phyloP scores from a whole-genome alignment of 352 stramenopile species.

The Thalassiosira hispida region DNA sequence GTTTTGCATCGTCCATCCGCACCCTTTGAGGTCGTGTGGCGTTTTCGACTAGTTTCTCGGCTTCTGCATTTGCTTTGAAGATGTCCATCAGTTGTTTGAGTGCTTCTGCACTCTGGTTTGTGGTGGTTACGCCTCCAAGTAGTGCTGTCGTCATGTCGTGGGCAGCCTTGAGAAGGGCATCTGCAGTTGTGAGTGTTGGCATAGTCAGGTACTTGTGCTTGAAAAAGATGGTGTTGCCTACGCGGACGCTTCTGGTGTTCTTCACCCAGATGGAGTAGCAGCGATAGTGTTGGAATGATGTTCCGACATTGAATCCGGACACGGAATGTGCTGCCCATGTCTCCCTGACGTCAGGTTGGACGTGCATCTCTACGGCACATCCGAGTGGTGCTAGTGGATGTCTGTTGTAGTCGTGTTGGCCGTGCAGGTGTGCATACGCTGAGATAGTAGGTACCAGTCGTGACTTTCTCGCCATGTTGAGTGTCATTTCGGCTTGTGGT shows the following conservation, averaged over 20 bases:
- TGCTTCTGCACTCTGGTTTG: not conserved
- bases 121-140: not conserved
- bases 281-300: slow-evolving; percentile 56
- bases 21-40: slow-evolving; percentile 8
- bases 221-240: slow-evolving; percentile 39
- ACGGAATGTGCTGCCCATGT: slow-evolving; percentile 41
- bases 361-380: slow-evolving; percentile 46
- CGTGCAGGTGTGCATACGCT: slow-evolving; percentile 10
- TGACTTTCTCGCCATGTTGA: slow-evolving; percentile 57
- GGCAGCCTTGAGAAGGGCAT: slow-evolving; percentile 14
- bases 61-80: slow-evolving; percentile 1
- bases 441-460: slow-evolving; percentile 46
- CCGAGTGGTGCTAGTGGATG: slow-evolving; percentile 36
- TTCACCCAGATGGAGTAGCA: slow-evolving; percentile 43
- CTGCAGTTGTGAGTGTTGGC: slow-evolving; percentile 14
- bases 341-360: slow-evolving; percentile 23
- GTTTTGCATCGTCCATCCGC: not conserved
- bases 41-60: not conserved
- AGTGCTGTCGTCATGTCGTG: slow-evolving; percentile 17
- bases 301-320: slow-evolving; percentile 58
- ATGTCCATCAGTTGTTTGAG: not conserved
- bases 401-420: slow-evolving; percentile 5
- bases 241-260: slow-evolving; percentile 26
- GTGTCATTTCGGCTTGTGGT: slow-evolving; percentile 48
- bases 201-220: slow-evolving; percentile 43